Conservation (phyloP, 805 yeast genomes). For the Myxozyma neotropica region DNA sequence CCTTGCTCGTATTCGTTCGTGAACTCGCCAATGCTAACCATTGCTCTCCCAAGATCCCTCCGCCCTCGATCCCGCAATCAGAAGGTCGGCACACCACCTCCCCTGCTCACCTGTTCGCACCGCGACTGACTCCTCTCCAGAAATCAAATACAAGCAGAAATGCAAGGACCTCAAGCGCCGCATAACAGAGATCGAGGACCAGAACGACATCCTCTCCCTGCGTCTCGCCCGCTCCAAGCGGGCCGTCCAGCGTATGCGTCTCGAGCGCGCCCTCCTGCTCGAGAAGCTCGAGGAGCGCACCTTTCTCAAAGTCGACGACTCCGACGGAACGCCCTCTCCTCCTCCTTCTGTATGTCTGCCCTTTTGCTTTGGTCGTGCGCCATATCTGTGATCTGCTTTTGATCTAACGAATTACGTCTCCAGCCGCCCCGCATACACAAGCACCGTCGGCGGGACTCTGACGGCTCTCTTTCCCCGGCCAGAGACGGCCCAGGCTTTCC, state of each 20-base stretch:
- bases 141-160: constrained; percentile 56
- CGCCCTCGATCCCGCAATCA: constrained; percentile 29
- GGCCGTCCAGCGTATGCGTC: constrained; percentile 73
- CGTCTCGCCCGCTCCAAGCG: constrained; percentile 77
- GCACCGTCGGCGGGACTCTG: constrained; percentile 18
- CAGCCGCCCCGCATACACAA: constrained; percentile 25
- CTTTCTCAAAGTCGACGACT: constrained; percentile 37
- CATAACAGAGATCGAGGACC: constrained; percentile 37
- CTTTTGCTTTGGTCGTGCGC: not conserved
- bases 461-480: constrained; percentile 17
- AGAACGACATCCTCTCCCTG: constrained; percentile 59
- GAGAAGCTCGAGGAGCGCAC: constrained; percentile 70
- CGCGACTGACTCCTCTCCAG: no score
- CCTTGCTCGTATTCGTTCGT: no score
- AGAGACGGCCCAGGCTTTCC: constrained; percentile 8
- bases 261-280: constrained; percentile 78
- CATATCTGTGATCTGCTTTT: not conserved
- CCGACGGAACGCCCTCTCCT: constrained; percentile 39
- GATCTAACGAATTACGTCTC: no score
- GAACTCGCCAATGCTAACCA: not conserved
- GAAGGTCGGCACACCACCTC: constrained; percentile 17
- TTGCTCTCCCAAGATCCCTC: constrained; percentile 13
- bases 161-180: constrained; percentile 66
- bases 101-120: not conserved
- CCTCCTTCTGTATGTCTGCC: constrained; percentile 37